Evolutionary conservation across 768 basidiomycete genomes (phyloP).

Genomic region (Suillus paluster): DNA sequence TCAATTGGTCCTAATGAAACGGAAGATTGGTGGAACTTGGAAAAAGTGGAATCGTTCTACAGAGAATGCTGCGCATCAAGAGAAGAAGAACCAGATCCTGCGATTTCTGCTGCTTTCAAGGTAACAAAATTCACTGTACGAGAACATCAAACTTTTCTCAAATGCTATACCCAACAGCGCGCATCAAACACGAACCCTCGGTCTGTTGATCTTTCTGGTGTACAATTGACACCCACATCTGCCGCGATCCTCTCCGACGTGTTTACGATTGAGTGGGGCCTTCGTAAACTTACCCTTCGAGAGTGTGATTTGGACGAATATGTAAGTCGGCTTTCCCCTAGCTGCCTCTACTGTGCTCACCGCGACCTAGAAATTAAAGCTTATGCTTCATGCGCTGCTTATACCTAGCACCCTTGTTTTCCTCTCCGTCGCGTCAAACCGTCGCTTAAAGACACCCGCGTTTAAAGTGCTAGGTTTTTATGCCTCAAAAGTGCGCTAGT

Average conservation of each 20-base stretch:
- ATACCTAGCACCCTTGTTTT: constrained; percentile 81
- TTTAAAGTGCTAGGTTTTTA: constrained; percentile 85
- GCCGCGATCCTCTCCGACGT: constrained; percentile 90
- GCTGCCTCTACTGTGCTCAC: constrained; percentile 3
- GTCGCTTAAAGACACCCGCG: constrained; percentile 73
- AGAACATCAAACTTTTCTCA: not conserved
- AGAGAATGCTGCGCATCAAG: constrained; percentile 81
- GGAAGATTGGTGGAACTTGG: constrained; percentile 84
- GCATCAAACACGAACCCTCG: constrained; percentile 63
- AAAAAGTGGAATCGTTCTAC: constrained; percentile 86
- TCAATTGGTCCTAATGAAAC: constrained; percentile 37
- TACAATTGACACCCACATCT: constrained; percentile 68
- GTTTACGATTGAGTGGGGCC: constrained; percentile 91
- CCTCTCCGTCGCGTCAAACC: constrained; percentile 86
- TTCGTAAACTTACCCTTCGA: constrained; percentile 82
- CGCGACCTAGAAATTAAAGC: constrained; percentile 71
- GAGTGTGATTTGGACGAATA: constrained; percentile 88
- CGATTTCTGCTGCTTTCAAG: constrained; percentile 73
- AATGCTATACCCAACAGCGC: constrained; percentile 40
- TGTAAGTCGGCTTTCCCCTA: constrained; percentile 43
- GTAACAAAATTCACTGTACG: constrained; percentile 38
- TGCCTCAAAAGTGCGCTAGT: constrained; percentile 60
- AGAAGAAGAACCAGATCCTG: constrained; percentile 70
- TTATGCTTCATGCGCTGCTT: constrained; percentile 86
- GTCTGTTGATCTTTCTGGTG: constrained; percentile 78